These are phyloP conservation scores for Globisporangium viniferum DNA, from an alignment of 352 stramenopile genomes.

Conservation along the genomic window DNA sequence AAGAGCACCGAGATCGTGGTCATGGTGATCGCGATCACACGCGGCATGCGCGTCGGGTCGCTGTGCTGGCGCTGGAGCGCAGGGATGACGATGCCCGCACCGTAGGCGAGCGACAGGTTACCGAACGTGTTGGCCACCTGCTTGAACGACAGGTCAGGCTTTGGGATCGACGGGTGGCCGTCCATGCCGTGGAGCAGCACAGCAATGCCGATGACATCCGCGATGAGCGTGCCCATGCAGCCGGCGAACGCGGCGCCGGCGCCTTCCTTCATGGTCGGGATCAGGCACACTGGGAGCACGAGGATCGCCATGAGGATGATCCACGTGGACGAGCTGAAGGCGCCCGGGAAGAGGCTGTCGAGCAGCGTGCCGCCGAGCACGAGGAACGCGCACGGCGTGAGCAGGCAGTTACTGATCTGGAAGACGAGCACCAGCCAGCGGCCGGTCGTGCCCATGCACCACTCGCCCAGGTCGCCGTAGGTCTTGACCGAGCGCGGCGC, in stretches of 20 bases:
- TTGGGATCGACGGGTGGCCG: slow-evolving; percentile 16
- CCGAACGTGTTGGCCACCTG: slow-evolving; percentile 25
- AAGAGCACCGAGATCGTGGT: slow-evolving; percentile 43
- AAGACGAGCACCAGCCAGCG: slow-evolving; percentile 22
- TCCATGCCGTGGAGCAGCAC: slow-evolving; percentile 24
- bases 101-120: slow-evolving; percentile 30
- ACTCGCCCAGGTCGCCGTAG: slow-evolving; percentile 30
- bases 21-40: slow-evolving; percentile 45
- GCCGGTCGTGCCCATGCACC: slow-evolving; percentile 22
- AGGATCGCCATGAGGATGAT: slow-evolving; percentile 29
- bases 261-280: slow-evolving; percentile 29
- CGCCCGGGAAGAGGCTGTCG: slow-evolving; percentile 19
- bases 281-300: slow-evolving; percentile 25
- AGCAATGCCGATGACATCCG: slow-evolving; percentile 21
- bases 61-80: slow-evolving; percentile 49
- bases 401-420: slow-evolving; percentile 16
- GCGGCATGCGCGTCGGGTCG: slow-evolving; percentile 47
- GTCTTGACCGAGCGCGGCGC: slow-evolving; percentile 25
- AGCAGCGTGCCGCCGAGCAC: slow-evolving; percentile 24
- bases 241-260: slow-evolving; percentile 25
- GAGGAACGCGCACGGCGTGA: slow-evolving; percentile 21
- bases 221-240: slow-evolving; percentile 25
- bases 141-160: slow-evolving; percentile 22
- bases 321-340: too few relatives aligned
- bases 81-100: slow-evolving; percentile 40